Conservation (phyloP, 192 early-diverging fungal species). For the Coemansia reversa region DNA sequence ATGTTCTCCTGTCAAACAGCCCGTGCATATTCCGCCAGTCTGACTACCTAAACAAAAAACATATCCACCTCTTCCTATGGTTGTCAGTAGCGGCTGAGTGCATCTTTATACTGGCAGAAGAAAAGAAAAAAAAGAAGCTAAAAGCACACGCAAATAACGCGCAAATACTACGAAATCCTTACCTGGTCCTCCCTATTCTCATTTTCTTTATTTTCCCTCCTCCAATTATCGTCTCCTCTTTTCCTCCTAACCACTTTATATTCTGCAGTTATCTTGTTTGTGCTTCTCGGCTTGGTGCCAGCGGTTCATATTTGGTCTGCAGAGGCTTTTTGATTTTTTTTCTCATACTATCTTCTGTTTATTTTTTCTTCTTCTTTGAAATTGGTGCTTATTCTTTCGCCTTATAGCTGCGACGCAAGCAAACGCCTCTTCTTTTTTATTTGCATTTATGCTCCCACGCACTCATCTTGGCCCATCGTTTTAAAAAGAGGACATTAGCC, state of each 20-base stretch:
- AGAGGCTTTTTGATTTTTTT: constrained; percentile 7
- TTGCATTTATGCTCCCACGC: background rate
- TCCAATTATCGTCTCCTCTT: background rate
- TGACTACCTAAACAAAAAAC: background rate
- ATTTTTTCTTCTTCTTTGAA: background rate
- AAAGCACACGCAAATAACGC: background rate
- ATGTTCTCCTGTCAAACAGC: background rate
- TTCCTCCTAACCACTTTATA: constrained; percentile 3
- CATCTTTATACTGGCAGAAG: background rate
- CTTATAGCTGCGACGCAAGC: background rate
- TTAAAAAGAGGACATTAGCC: background rate
- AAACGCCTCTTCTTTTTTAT: background rate
- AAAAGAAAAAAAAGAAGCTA: background rate
- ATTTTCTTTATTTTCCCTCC: constrained; percentile 15
- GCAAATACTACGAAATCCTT: constrained; percentile 1
- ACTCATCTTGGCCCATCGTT: background rate
- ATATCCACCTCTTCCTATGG: background rate
- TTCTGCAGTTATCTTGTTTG: constrained; percentile 2
- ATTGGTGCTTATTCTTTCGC: background rate
- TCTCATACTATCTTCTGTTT: background rate
- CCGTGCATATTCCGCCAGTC: background rate
- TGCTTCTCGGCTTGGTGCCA: constrained; percentile 14
- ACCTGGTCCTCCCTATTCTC: constrained; percentile 1
- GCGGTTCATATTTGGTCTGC: constrained; percentile 6
- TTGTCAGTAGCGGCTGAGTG: background rate